Percentiles rank a stretch among this genome's conserved stretches.
phyloP scores from a whole-genome alignment of 768 basidiomycete species.

The Pleurotus tuoliensis region DNA sequence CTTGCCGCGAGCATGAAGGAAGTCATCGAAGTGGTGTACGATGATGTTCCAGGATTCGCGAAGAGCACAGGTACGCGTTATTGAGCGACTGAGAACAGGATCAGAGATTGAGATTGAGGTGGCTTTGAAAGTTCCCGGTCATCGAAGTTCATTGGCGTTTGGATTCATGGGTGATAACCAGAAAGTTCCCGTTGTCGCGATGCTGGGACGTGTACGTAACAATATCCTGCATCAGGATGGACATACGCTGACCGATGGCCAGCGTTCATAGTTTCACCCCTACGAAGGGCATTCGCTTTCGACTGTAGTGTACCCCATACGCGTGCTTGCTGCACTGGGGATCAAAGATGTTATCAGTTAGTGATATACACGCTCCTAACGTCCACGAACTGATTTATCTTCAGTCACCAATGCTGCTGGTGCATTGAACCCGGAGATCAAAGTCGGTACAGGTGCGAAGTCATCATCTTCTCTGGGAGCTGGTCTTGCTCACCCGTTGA shows the following conservation, averaged over 20 bases:
- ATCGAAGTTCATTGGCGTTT: conserved; percentile 77
- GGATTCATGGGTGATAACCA: conserved; percentile 62
- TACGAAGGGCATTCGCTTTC: conserved; percentile 79
- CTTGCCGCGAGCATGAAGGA: conserved; percentile 61
- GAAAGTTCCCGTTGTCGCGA: conserved; percentile 80
- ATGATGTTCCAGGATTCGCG: conserved; percentile 66
- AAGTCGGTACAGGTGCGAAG: conserved; percentile 75
- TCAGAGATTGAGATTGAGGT: neutral
- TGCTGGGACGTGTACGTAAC: conserved; percentile 74
- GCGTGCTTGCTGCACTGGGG: conserved; percentile 75
- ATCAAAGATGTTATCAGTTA: conserved; percentile 71
- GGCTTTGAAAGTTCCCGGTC: conserved; percentile 63
- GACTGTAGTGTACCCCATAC: conserved; percentile 73
- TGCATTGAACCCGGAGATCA: conserved; percentile 65
- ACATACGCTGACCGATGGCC: conserved; percentile 3
- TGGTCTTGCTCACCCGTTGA: conserved; percentile 11
- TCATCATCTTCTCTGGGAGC: neutral
- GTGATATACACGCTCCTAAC: conserved; percentile 19
- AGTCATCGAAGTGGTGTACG: conserved; percentile 59
- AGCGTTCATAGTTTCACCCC: conserved; percentile 60
- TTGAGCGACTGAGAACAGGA: neutral
- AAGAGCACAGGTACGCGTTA: conserved; percentile 61
- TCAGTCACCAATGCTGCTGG: conserved; percentile 89
- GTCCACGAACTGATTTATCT: neutral
- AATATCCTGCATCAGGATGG: neutral